A percentile compares a stretch with the other conserved stretches of the same genome.
Evolutionary conservation across 306 rosid species (phyloP).

Genomic region (Fragaria vesca): DNA sequence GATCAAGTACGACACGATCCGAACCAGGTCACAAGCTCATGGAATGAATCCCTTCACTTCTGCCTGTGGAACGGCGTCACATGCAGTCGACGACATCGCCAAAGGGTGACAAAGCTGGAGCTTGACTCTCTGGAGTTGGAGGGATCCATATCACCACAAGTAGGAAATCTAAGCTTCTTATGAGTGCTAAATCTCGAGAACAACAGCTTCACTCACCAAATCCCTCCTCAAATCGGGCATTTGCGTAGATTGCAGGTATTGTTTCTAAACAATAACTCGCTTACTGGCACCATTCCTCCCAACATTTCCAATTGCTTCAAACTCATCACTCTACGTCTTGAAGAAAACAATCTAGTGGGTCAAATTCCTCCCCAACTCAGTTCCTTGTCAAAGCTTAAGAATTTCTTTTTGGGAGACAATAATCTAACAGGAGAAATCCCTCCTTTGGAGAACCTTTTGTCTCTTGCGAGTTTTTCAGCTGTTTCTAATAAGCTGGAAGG

Average conservation of each 20-base stretch:
- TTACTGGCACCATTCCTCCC: background rate
- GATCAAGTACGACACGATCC: background rate
- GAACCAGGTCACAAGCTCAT: background rate
- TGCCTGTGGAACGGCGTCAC: background rate
- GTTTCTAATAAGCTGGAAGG: too few species aligned
- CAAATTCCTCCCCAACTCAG: too few species aligned
- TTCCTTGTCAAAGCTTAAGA: too few species aligned
- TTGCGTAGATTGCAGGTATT: conserved; percentile 16
- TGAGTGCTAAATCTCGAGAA: conserved; percentile 5
- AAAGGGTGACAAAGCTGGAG: background rate
- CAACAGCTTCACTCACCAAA: conserved; percentile 32
- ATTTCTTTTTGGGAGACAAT: too few species aligned
- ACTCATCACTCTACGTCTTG: too few species aligned
- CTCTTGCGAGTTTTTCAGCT: too few species aligned
- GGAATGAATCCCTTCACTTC: background rate
- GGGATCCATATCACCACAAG: background rate
- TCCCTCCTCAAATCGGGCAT: conserved; percentile 35
- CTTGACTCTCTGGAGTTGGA: accelerated
- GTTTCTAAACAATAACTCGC: background rate
- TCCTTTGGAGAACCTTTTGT: too few species aligned
- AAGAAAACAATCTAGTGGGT: too few species aligned
- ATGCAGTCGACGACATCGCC: background rate
- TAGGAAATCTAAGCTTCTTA: conserved; percentile 44
- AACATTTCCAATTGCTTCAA: too few species aligned
- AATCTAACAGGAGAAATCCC: too few species aligned